Evolutionary conservation across 1,284 basidiomycete genomes (phyloP), one percentile per base, ranked within the genome.

Genomic region (Malassezia sp.): DNA sequence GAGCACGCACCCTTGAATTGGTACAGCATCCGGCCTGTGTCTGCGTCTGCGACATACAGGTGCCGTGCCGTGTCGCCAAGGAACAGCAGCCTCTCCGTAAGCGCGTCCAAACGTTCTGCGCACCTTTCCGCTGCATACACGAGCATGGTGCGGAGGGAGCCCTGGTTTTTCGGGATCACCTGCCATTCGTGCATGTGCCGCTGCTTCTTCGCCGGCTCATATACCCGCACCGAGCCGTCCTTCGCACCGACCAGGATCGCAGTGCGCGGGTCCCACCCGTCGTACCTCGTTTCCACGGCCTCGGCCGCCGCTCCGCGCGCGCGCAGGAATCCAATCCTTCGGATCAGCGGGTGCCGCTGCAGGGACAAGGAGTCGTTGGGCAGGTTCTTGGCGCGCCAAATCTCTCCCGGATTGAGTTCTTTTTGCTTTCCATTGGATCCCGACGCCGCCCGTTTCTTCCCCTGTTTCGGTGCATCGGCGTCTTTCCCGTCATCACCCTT

Each of bases 361-460:
- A 50, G 34, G 5, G 48, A 50, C 11, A 50, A 27, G 17, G 38
- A 30, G 15, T 44, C 43, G 15, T 50, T 50, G 6, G 48, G 48
- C 12, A 50, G 32, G 21, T 44, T 50, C 22, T 50, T 50, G 18
- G 48, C 48, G n/a, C 48, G 37, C 48, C 48, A 50, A 8, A 50
- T 11, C 18, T 50, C 48, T 5, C 48, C 48, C 11, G 32, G 24
- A 4, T 32, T n/a, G 21, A 48, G 21, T 1, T 42, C 45, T 0
- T 31, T 34, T 4, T 22, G 21, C 31, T 48, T 48, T 5, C 39
- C 15, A 5, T 20, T 14, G 15, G 35, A 35, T 17, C 17, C 20
- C 8, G 47, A 22, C 12, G 41, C 26, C 4, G 21, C 5, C 9
- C 41, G 41, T 27, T 49, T 49, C 36, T 43, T 38, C 10, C 42